A percentile compares a stretch with the other conserved stretches of the same genome.
Conservation (phyloP, 805 yeast genomes). For the Candida vaughaniae region DNA sequence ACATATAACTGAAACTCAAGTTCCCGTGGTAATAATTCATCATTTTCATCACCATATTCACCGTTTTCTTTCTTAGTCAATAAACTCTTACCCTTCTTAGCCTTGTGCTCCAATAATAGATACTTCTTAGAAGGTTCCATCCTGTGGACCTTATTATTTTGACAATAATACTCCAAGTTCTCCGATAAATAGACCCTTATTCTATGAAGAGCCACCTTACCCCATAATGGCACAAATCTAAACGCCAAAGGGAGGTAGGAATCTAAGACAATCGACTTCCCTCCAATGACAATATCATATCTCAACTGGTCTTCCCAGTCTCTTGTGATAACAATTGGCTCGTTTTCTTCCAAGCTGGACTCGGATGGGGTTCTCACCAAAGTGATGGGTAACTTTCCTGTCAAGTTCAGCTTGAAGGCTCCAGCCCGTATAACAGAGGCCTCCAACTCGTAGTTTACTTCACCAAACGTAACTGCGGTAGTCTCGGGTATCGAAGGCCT, state of each 20-base stretch:
- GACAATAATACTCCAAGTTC: constrained; percentile 86
- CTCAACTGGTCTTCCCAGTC: constrained; percentile 93
- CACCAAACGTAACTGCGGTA: constrained; percentile 75
- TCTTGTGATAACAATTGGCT: constrained; percentile 85
- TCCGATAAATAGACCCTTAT: constrained; percentile 85
- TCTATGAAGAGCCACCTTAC: constrained; percentile 83
- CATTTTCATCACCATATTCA: constrained; percentile 37
- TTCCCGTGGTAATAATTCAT: constrained; percentile 70
- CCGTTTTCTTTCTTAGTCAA: constrained; percentile 38
- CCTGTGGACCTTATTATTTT: constrained; percentile 82
- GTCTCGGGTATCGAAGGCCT: constrained; percentile 84
- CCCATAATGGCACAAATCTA: constrained; percentile 74
- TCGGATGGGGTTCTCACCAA: constrained; percentile 78
- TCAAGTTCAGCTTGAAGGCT: constrained; percentile 76
- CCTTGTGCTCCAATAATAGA: constrained; percentile 76
- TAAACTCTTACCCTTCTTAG: constrained; percentile 49
- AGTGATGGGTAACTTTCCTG: constrained; percentile 60
- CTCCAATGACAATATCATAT: constrained; percentile 88
- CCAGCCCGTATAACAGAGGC: constrained; percentile 76
- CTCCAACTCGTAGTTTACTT: constrained; percentile 67
- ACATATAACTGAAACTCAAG: constrained; percentile 84
- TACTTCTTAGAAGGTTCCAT: constrained; percentile 87
- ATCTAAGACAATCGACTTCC: constrained; percentile 83
- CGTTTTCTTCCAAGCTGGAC: constrained; percentile 80
- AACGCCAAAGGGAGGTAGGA: constrained; percentile 82